Base-by-base conservation (phyloP, 768 basidiomycete genomes). In the Coprinopsis strossmayeri region DNA sequence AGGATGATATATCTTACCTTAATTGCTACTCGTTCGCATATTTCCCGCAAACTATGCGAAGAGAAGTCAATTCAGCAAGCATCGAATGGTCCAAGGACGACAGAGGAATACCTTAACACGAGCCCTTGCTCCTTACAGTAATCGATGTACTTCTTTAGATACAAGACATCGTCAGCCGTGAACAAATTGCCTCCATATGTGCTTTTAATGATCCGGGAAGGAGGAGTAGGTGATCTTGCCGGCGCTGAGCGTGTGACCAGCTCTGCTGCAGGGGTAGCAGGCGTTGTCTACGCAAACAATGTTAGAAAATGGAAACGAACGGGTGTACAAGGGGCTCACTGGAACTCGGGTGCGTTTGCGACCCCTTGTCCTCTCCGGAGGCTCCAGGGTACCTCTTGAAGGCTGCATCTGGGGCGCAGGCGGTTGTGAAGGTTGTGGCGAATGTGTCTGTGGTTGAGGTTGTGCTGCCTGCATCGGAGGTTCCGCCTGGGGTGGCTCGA, bases 101-200 rank as follows among this genome's bases (percentile, higher is more conserved):
- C 30, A 34, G 32, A 13, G 30, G 40, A 66, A 38, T 47, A 85
- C 85, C 85, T 90, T 37, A 92, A 69, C 7, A 91, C 87, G 5
- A 90, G 64, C 30, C 90, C 89, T 62, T 91, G 85, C 48, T 91
- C 87, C 58, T 90, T 88, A 59, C 90, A 92, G 57, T 90, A 92
- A 56, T 91, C 87, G 39, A 92, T 92, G 60, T 92, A 92, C 60
- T 81, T 84, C 59, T 90, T 89, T 52, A 92, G 73, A 61, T 91
- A 92, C 28, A 78, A 48, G 34, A 92, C 79, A 59, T 92, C 90
- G 41, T 91, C 90, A 1, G 82, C 74, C 0, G 90, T 92, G 59
- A 92, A 92, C 32, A 91, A 62, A 59, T 92, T 91, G 12, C 90
- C 90, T 37, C 90, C 90, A 57, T 91, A 91, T 0, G 89, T 91